Evolutionary conservation across 257 asterid species (phyloP), one percentile per base, ranked within the genome.

Genomic region (Oldenlandia corymbosa): DNA sequence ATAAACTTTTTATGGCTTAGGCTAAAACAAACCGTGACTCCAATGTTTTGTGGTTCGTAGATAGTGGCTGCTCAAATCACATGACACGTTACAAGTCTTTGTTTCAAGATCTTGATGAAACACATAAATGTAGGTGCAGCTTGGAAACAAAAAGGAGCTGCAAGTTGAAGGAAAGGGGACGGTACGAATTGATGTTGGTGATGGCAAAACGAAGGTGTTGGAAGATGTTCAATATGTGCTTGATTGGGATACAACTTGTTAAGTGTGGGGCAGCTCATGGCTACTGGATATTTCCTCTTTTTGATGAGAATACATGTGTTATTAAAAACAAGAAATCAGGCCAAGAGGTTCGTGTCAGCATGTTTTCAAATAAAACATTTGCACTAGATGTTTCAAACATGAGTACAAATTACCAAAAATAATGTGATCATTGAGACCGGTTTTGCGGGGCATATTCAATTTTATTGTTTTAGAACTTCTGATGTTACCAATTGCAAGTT

Each of bases 181-280:
- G 3, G 27, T 71, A 0, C 32, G 0, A 1, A 14, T 71, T 0
- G 13, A 62, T 12, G 17, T 24, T 16, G 18, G 4, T 4, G 26
- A 60, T 14, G 28, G 75, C 60, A 37, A 63, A 0, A 23, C 10
- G 5, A 64, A 68, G 21, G 12, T 64, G 2, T 8, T 65, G 0
- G 34, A 60, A 26, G n/a, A 72, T 55, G 67, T 69, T 0, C 24
- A 55, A 0, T 69, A 27, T 69, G 62, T 39, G 0, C 71, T 76
- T 6, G 18, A 23, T 47, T 48, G 62, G 10, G 56, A 42, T 0
- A 72, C 20, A 72, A 56, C 46, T 36, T 76, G 21, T 13, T 72
- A 5, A 72, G 73, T 55, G 51, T 72, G 52, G 72, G 72, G 1
- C 60, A 63, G 48, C 28, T 76, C 13, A 62, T 71, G 67, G 1